Evolutionary conservation across 1,284 basidiomycete genomes (phyloP), one percentile per base, ranked within the genome.

Genomic region (Puccinia triticina): DNA sequence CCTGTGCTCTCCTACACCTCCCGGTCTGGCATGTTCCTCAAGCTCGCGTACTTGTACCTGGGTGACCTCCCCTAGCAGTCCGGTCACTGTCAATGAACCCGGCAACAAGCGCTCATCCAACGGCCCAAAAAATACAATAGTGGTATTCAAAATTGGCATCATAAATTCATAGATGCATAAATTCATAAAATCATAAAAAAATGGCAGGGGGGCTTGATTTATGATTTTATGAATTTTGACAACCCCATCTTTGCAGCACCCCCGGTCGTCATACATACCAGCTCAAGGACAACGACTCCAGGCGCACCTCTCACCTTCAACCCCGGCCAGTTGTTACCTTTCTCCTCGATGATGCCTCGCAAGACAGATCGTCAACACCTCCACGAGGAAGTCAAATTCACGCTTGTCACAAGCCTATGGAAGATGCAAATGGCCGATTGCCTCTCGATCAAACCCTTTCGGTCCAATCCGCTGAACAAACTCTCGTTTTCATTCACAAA

Each of bases 131-230:
- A n/a, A n/a, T n/a, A n/a, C n/a, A n/a, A n/a, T n/a, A n/a, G n/a
- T n/a, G n/a, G n/a, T n/a, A n/a, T n/a, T n/a, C n/a, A n/a, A n/a
- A n/a, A n/a, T n/a, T n/a, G n/a, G n/a, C 53, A 55, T 55, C 53
- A 55, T n/a, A 55, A 55, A 55, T 55, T 55, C 53, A 55, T n/a
- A 55, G n/a, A 55, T 55, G 14, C 53, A 55, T n/a, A 55, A 55
- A 55, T 55, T 55, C 53, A 55, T n/a, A 55, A 55, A 55, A 16
- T 55, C 53, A 55, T 16, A 16, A 55, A 55, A 14, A 55, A n/a
- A 55, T 16, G n/a, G 14, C n/a, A 16, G n/a, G 53, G n/a, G n/a
- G n/a, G 14, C 53, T 16, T 55, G 53, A 55, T 55, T n/a, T 14
- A 55, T 55, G 53, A 14, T 55, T 14, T 55, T 55, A 14, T n/a